Evolutionary conservation across 169 alveolate genomes (phyloP).

Genomic region (Eimeria acervulina): DNA sequence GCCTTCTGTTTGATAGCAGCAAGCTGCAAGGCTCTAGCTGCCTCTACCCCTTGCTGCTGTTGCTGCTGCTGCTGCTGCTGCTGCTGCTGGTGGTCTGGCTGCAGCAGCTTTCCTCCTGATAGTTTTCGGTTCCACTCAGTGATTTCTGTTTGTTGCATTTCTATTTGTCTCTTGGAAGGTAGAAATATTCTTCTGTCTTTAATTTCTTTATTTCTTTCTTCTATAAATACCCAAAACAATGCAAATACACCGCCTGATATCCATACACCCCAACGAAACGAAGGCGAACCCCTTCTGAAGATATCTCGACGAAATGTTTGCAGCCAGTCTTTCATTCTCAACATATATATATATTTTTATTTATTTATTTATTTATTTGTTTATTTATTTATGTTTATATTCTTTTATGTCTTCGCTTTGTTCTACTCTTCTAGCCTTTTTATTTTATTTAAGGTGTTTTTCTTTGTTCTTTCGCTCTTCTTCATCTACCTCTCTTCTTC

Average conservation of each 20-base stretch:
- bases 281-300: conserved; percentile 66
- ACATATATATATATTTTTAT: background rate
- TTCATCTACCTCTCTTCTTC: too few relatives aligned
- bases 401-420: background rate
- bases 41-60: conserved; percentile 66
- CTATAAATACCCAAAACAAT: conserved; percentile 50
- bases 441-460: too few relatives aligned
- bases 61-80: conserved; percentile 28
- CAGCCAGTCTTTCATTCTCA: conserved; percentile 36
- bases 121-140: conserved; percentile 32
- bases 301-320: conserved; percentile 3
- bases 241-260: conserved; percentile 44
- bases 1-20: background rate
- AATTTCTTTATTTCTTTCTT: conserved; percentile 46
- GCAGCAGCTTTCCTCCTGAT: conserved; percentile 65
- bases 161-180: conserved; percentile 58
- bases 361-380: too few relatives aligned
- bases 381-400: too few relatives aligned
- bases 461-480: too few relatives aligned
- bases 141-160: conserved; percentile 20
- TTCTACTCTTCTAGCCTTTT: too few relatives aligned
- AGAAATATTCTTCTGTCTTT: conserved; percentile 43
- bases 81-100: background rate
- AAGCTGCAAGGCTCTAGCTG: background rate
- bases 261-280: conserved; percentile 74